Evolutionary conservation across 1,284 basidiomycete genomes (phyloP), one percentile per base, ranked within the genome.

Genomic region (Porodaedalea pini): DNA sequence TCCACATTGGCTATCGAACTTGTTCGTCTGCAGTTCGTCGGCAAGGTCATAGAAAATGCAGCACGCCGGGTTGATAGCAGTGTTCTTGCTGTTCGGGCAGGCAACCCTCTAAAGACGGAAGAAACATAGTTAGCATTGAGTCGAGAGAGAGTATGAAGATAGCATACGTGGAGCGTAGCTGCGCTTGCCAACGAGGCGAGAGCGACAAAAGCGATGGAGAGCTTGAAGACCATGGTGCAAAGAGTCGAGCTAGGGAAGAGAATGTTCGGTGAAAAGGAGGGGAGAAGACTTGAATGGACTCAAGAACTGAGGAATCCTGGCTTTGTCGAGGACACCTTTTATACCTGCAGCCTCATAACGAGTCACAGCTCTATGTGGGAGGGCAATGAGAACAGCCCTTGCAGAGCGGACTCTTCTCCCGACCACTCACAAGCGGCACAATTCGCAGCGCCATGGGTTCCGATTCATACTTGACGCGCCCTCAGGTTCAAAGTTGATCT

Each of bases 41-140:
- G 55, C 56, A 21, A 62, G 56, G 7, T 56, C 56, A 32, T 51
- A 62, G 50, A 58, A 62, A 4, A 55, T 52, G 43, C 61, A 62
- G 53, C 61, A 62, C 13, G 47, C 53, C 15, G 57, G 49, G 37
- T 61, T 52, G 27, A 43, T 45, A 4, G 57, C 53, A 8, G 57
- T 59, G 54, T 59, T 32, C 13, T 56, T 55, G 32, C 60, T 54
- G 31, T 56, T 48, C 6, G 60, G 60, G 36, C 57, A 61, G 13
- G 54, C n/a, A n/a, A 48, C 40, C n/a, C 50, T 44, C 49, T 60
- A 17, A 13, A 41, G 27, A 15, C 4, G 13, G 48, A 44, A 29
- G 17, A 34, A 2, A 36, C n/a, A 8, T 13, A 25, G 25, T 40
- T 29, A 44, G 47, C 29, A 32, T 11, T 31, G 13, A n/a, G 25